A percentile compares a stretch with the other conserved stretches of the same genome.
These are phyloP conservation scores for Uronychia setigera DNA, from an alignment of 73 alveolate species.

Conservation along the genomic window DNA sequence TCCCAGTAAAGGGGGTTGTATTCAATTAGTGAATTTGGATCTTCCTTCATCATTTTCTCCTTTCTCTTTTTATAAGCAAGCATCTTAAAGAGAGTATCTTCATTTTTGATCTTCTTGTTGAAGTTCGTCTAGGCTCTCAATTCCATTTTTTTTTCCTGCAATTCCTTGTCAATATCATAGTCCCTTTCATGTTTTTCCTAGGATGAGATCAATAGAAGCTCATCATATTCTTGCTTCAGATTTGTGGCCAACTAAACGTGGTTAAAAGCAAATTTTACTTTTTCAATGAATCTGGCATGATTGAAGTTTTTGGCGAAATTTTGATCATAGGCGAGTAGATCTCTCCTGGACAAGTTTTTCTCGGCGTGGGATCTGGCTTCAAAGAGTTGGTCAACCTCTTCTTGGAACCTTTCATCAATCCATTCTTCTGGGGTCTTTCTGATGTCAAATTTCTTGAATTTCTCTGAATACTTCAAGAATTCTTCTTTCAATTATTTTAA, in stretches of 20 bases:
- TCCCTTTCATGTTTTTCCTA: conserved; percentile 9
- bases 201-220: not conserved
- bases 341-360: conserved; percentile 32
- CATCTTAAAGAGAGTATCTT: conserved; percentile 14
- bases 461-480: not conserved
- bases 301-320: conserved; percentile 12
- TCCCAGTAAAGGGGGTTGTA: not conserved
- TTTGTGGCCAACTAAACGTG: not conserved
- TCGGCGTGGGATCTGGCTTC: conserved; percentile 19
- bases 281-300: conserved; percentile 8
- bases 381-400: conserved; percentile 18
- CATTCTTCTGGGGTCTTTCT: conserved; percentile 30
- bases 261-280: not conserved
- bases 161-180: not conserved
- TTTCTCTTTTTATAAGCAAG: not conserved
- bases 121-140: not conserved
- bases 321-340: conserved; percentile 33
- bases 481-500: not conserved
- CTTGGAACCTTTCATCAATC: conserved; percentile 16
- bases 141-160: not conserved
- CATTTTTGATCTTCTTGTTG: conserved; percentile 1
- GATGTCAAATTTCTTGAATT: conserved; percentile 3
- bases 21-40: not conserved
- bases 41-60: not conserved
- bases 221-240: not conserved